A percentile compares a stretch with the other conserved stretches of the same genome.
Evolutionary conservation across 75 land plant genomes (phyloP).

Genomic region (Pinus tabuliformis): DNA sequence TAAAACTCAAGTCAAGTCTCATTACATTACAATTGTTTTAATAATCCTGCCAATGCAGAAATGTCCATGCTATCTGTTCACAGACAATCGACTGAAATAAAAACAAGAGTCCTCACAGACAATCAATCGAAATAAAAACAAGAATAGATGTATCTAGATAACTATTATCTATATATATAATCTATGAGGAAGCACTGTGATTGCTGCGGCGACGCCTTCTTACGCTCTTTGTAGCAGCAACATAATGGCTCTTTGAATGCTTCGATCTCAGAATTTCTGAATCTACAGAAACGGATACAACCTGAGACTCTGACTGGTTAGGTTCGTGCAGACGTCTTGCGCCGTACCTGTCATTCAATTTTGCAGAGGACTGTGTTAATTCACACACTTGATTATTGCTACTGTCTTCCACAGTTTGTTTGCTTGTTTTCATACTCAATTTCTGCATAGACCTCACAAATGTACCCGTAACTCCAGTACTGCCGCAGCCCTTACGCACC

Average conservation of each 20-base stretch:
- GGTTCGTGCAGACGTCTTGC: not conserved
- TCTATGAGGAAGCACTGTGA: not conserved
- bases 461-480: not conserved
- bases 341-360: not conserved
- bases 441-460: not conserved
- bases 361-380: not conserved
- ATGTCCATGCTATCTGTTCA: too few relatives aligned
- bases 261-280: not conserved
- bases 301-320: not conserved
- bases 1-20: too few relatives aligned
- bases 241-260: not conserved
- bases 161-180: too few relatives aligned
- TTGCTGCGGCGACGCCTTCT: not conserved
- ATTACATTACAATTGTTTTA: too few relatives aligned
- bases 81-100: too few relatives aligned
- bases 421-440: not conserved
- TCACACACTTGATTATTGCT: not conserved
- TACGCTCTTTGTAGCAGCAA: not conserved
- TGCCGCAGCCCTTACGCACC: not conserved
- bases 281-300: not conserved
- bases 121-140: too few relatives aligned
- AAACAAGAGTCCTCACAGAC: too few relatives aligned
- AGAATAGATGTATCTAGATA: too few relatives aligned
- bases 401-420: not conserved
- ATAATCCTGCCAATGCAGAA: too few relatives aligned